Percentiles rank a stretch among this genome's conserved stretches.
Conservation (phyloP, 495 filamentous ascomycete genomes). For the Podospora pseudoanserina region DNA sequence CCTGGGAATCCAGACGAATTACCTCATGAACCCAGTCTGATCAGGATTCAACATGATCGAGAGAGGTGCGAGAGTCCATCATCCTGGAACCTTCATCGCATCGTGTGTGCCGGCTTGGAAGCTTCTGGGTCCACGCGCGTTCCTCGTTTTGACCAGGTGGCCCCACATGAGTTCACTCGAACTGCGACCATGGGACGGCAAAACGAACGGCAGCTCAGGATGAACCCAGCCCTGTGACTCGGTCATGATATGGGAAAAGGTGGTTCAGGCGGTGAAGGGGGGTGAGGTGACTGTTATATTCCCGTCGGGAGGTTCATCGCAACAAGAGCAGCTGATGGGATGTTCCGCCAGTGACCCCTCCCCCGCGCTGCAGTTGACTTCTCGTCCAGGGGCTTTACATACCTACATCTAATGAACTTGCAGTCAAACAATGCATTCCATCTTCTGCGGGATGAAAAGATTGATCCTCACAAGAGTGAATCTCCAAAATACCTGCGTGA, state of each 20-base stretch:
- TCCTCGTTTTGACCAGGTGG: constrained; percentile 2
- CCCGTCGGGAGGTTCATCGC: constrained; percentile 2
- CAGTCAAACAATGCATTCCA: not conserved
- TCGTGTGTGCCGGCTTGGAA: constrained; percentile 8
- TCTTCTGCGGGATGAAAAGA: not conserved
- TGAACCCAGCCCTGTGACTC: constrained; percentile 5
- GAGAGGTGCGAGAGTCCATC: not conserved
- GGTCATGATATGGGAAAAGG: not conserved
- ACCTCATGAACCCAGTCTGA: constrained; percentile 11
- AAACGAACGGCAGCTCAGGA: constrained; percentile 3
- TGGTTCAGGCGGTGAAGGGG: not conserved
- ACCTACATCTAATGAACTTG: not conserved
- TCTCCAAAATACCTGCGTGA: not conserved
- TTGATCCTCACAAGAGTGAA: not conserved
- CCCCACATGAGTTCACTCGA: constrained; percentile 12
- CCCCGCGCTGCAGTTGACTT: constrained; percentile 4
- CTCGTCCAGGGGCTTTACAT: not conserved
- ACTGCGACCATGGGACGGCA: not conserved
- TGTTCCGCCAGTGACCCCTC: constrained; percentile 11
- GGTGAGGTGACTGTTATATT: constrained; percentile 5
- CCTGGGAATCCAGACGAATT: constrained; percentile 4
- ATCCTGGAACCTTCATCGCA: constrained; percentile 1
- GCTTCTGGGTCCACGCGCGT: constrained; percentile 13
- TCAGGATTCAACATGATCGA: constrained; percentile 10
- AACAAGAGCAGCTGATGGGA: constrained; percentile 12